phyloP scores from a whole-genome alignment of 306 rosid species.

The Dicorynia guianensis region DNA sequence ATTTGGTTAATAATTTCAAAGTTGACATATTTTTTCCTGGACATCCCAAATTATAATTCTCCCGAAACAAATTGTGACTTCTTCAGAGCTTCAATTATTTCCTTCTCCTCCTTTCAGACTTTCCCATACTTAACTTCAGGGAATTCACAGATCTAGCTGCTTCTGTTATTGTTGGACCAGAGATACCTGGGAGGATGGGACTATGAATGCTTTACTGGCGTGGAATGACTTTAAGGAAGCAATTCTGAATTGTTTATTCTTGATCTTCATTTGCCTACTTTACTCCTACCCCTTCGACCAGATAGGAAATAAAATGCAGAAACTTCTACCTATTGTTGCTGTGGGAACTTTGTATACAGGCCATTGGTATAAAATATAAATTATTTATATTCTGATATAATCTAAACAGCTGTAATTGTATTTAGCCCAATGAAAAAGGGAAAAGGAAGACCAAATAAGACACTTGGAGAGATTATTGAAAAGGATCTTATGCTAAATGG shows the following conservation, averaged over 20 bases:
- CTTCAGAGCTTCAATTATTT: too few relatives aligned
- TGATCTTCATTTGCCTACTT: not conserved
- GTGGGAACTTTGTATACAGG: not conserved
- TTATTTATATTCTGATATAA: not conserved
- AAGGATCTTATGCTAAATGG: too few relatives aligned
- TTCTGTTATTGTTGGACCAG: not conserved
- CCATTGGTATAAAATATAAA: not conserved
- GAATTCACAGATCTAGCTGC: not conserved
- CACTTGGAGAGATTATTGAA: too few relatives aligned
- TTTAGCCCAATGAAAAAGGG: too few relatives aligned
- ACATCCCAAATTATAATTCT: slow-evolving; percentile 8
- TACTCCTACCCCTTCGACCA: not conserved
- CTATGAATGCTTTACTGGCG: too few relatives aligned
- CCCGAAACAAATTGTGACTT: not conserved
- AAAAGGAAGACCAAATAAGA: too few relatives aligned
- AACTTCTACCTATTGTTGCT: not conserved
- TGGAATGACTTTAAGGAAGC: too few relatives aligned
- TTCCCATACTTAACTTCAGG: not conserved
- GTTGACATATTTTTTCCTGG: slow-evolving; percentile 13
- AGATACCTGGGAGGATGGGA: too few relatives aligned
- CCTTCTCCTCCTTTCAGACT: not conserved
- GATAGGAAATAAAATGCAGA: not conserved
- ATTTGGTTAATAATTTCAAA: slow-evolving; percentile 12
- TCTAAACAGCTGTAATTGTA: too few relatives aligned
- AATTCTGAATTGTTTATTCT: too few relatives aligned